phyloP scores from a whole-genome alignment of 2,329 filamentous ascomycete species.

The Diaporthe amygdali region DNA sequence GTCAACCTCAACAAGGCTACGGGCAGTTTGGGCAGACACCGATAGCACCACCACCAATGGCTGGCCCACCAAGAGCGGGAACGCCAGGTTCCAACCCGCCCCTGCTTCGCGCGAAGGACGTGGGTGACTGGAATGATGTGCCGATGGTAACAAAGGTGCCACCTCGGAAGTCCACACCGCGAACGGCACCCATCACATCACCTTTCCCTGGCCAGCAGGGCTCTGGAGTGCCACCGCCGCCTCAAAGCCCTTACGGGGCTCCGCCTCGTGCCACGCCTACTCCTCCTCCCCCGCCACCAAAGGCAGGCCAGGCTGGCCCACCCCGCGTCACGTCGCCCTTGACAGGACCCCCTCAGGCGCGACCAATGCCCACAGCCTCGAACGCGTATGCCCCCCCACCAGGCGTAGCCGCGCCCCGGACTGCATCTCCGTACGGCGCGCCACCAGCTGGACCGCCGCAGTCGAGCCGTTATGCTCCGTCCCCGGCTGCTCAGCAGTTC shows the following conservation, averaged over 20 bases:
- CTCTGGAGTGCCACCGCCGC: constrained; percentile 55
- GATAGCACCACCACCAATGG: constrained; percentile 36
- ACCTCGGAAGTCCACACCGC: constrained; percentile 76
- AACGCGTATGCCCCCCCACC: constrained; percentile 70
- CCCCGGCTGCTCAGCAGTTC: constrained; percentile 60
- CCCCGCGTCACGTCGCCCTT: constrained; percentile 77
- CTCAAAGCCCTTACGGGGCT: constrained; percentile 61
- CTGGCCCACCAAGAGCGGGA: constrained; percentile 23
- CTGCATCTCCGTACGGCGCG: constrained; percentile 84
- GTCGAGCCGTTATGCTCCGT: constrained; percentile 77
- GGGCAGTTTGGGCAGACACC: constrained; percentile 42
- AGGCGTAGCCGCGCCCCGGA: constrained; percentile 64
- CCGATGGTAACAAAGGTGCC: constrained; percentile 83
- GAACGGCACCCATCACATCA: constrained; percentile 69
- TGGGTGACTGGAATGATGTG: constrained; percentile 92
- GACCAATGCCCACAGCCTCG: constrained; percentile 62
- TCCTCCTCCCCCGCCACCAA: constrained; percentile 83
- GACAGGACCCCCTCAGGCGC: constrained; percentile 57
- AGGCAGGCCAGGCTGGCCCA: constrained; percentile 65
- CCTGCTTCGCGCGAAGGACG: constrained; percentile 72
- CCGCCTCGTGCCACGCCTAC: constrained; percentile 65
- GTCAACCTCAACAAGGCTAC: constrained; percentile 21
- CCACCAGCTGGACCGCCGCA: constrained; percentile 74
- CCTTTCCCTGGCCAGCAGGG: constrained; percentile 73
- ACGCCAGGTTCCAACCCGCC: constrained; percentile 72